These are phyloP conservation scores for Suillus cothurnatus DNA, from an alignment of 768 basidiomycete species.

Conservation along the genomic window DNA sequence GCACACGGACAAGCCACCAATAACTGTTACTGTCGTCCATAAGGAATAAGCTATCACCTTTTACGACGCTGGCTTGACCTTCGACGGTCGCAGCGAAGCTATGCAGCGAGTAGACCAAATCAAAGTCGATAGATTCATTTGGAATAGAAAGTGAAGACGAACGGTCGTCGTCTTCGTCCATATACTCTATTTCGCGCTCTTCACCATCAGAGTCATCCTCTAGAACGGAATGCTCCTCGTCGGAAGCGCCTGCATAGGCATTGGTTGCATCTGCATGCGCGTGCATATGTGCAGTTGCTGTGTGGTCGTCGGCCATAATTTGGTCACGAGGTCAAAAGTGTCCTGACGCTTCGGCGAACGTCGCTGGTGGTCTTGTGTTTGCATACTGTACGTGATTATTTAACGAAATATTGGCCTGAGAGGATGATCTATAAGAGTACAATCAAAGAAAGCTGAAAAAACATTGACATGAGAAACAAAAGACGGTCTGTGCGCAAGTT, in stretches of 20 bases:
- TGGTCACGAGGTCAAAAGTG: slow-evolving; percentile 76
- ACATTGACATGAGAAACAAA: background rate
- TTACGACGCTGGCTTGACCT: slow-evolving; percentile 98
- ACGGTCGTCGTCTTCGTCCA: slow-evolving; percentile 76
- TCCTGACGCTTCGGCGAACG: slow-evolving; percentile 47
- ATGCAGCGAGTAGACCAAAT: slow-evolving; percentile 90
- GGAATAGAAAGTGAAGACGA: slow-evolving; percentile 86
- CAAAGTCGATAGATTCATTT: slow-evolving; percentile 92
- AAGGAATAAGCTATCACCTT: slow-evolving; percentile 93
- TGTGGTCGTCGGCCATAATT: slow-evolving; percentile 54
- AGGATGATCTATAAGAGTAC: background rate
- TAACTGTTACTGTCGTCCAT: slow-evolving; percentile 99
- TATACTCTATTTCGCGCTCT: slow-evolving; percentile 63
- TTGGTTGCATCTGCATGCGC: slow-evolving; percentile 50
- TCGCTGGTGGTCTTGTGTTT: slow-evolving; percentile 29
- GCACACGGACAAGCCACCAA: slow-evolving; percentile 99
- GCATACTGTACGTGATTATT: slow-evolving; percentile 19
- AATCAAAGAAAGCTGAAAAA: background rate
- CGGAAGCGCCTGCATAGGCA: slow-evolving; percentile 48
- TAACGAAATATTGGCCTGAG: slow-evolving; percentile 2
- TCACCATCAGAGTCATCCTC: slow-evolving; percentile 85
- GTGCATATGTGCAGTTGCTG: slow-evolving; percentile 45
- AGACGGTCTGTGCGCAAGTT: background rate
- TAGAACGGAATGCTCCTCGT: slow-evolving; percentile 79
- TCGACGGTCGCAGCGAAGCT: slow-evolving; percentile 98